Evolutionary conservation across 2,329 filamentous ascomycete species (phyloP).

Genomic region (Corynespora cassiicola): DNA sequence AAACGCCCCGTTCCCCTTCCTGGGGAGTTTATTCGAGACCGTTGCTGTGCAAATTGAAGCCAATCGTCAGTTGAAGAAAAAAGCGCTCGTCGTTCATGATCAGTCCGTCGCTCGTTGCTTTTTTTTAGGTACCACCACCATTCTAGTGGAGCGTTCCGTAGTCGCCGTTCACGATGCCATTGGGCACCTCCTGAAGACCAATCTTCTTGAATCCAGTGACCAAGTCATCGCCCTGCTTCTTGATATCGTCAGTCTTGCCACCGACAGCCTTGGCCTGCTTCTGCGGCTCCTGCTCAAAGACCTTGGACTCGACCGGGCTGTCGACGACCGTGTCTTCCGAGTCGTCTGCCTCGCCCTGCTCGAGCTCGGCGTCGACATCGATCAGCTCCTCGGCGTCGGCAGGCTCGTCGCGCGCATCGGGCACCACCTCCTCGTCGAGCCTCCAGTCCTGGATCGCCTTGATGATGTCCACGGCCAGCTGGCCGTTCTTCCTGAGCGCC

Average conservation of each 20-base stretch:
- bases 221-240: slow-evolving; percentile 25
- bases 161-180: slow-evolving; percentile 34
- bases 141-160: slow-evolving; percentile 33
- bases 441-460: slow-evolving; percentile 61
- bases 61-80: slow-evolving; percentile 7
- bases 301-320: slow-evolving; percentile 18
- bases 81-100: not conserved
- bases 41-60: slow-evolving; percentile 18
- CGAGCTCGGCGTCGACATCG: slow-evolving; percentile 43
- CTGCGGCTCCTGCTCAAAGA: slow-evolving; percentile 1
- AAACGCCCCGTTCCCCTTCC: too few relatives aligned
- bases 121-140: too few relatives aligned
- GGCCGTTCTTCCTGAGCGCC: slow-evolving; percentile 61
- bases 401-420: slow-evolving; percentile 56
- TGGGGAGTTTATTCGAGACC: too few relatives aligned
- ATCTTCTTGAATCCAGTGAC: slow-evolving; percentile 32
- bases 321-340: slow-evolving; percentile 34
- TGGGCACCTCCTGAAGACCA: slow-evolving; percentile 34
- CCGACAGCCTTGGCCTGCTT: slow-evolving; percentile 5
- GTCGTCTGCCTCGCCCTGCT: slow-evolving; percentile 39
- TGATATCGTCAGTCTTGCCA: slow-evolving; percentile 4
- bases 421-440: slow-evolving; percentile 55
- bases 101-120: too few relatives aligned
- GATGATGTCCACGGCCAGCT: slow-evolving; percentile 63
- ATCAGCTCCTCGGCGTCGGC: slow-evolving; percentile 46